These are phyloP conservation scores for Phytophthora syringae DNA, from an alignment of 352 stramenopile genomes.

Conservation along the genomic window DNA sequence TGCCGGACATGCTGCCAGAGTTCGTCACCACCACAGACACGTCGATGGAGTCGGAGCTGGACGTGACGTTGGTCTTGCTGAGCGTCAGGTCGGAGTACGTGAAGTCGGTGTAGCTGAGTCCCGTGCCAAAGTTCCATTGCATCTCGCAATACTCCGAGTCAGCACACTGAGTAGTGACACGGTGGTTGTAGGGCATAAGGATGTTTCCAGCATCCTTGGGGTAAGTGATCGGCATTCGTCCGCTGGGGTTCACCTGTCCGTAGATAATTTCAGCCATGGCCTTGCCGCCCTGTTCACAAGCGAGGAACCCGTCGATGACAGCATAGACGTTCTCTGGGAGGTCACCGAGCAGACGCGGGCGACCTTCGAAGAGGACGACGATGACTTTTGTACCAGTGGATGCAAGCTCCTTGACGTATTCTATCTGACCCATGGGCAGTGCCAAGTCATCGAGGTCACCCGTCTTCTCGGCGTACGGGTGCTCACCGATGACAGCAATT, in stretches of 20 bases:
- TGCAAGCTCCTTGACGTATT: slow-evolving; percentile 71
- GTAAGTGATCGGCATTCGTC: slow-evolving; percentile 83
- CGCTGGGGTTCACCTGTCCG: slow-evolving; percentile 78
- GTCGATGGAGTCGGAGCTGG: slow-evolving; percentile 32
- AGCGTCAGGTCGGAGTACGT: slow-evolving; percentile 51
- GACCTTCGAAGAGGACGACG: slow-evolving; percentile 72
- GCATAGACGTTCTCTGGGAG: slow-evolving; percentile 59
- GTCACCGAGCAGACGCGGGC: slow-evolving; percentile 69
- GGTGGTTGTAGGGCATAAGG: slow-evolving; percentile 74
- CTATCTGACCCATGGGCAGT: slow-evolving; percentile 65
- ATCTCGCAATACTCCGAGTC: slow-evolving; percentile 47
- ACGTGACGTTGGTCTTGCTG: slow-evolving; percentile 67
- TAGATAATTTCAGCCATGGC: slow-evolving; percentile 85
- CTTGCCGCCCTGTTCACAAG: slow-evolving; percentile 72
- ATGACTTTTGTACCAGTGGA: slow-evolving; percentile 75
- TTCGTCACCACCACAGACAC: slow-evolving; percentile 73
- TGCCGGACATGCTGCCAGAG: slow-evolving; percentile 50
- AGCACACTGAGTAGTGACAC: slow-evolving; percentile 47
- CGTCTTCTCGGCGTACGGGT: slow-evolving; percentile 78
- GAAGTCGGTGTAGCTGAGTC: slow-evolving; percentile 77
- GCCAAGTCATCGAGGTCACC: slow-evolving; percentile 78
- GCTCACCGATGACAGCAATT: slow-evolving; percentile 76
- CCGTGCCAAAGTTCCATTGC: slow-evolving; percentile 68
- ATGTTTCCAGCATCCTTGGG: slow-evolving; percentile 59
- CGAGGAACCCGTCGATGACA: slow-evolving; percentile 73